Conservation (phyloP, 2,329 filamentous ascomycete species). For the Microdochium paspali region DNA sequence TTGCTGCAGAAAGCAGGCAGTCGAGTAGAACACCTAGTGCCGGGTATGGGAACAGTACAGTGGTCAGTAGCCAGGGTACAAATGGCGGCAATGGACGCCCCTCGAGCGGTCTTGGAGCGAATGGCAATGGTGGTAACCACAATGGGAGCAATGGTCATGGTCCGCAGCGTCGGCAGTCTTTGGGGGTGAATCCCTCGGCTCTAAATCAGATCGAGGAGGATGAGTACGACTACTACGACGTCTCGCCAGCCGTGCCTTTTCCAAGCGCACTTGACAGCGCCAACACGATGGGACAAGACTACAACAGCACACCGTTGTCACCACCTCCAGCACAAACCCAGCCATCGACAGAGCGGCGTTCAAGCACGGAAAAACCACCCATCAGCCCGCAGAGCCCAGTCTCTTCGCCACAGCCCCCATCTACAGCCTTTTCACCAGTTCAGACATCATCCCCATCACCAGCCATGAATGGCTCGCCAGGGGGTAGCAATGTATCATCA, state of each 20-base stretch:
- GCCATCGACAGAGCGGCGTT: not conserved
- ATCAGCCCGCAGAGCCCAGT: too few relatives aligned
- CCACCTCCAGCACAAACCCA: conserved; percentile 2
- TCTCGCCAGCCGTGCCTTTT: not conserved
- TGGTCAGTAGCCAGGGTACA: not conserved
- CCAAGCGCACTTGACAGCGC: not conserved
- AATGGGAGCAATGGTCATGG: not conserved
- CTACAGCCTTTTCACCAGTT: not conserved
- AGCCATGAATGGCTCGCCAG: not conserved
- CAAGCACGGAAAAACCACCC: too few relatives aligned
- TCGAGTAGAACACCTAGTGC: not conserved
- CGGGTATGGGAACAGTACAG: not conserved
- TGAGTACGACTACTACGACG: not conserved
- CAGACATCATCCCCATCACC: not conserved
- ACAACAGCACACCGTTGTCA: conserved; percentile 3
- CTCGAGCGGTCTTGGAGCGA: too few relatives aligned
- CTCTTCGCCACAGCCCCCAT: not conserved
- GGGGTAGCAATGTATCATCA: not conserved
- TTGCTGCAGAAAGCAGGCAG: not conserved
- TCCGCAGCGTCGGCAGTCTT: not conserved
- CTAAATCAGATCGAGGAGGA: not conserved
- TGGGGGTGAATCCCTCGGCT: not conserved
- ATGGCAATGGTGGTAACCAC: not conserved
- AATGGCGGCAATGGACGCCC: not conserved
- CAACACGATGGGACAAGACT: not conserved